These are phyloP conservation scores for Yamadazyma songkhlaensis DNA, from an alignment of 1,139 yeast species.

Conservation along the genomic window DNA sequence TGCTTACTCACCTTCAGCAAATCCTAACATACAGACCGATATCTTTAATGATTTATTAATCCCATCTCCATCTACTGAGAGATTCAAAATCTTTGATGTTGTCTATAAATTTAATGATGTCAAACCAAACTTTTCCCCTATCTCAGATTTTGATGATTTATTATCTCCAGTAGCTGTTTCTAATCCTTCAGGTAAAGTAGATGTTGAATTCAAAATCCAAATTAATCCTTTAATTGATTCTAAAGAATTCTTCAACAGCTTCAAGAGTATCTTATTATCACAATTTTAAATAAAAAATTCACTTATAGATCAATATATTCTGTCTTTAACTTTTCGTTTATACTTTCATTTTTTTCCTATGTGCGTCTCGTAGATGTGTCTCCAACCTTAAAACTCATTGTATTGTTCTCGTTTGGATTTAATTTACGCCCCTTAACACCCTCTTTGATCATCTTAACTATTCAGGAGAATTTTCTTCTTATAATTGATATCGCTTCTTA, in stretches of 20 bases:
- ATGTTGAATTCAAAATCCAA: constrained; percentile 47
- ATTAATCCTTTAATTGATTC: constrained; percentile 35
- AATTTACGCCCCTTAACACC: no score
- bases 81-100: constrained; percentile 49
- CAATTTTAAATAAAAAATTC: constrained; percentile 27
- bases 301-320: not conserved
- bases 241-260: constrained; percentile 31
- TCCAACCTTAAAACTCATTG: no score
- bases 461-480: no score
- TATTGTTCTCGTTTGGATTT: no score
- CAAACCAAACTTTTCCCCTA: constrained; percentile 13
- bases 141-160: constrained; percentile 40
- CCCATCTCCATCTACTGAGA: constrained; percentile 53
- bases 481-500: no score
- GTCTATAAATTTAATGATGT: constrained; percentile 23
- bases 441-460: no score
- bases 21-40: constrained; percentile 37
- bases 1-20: constrained; percentile 42
- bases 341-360: not conserved
- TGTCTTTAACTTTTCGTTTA: not conserved
- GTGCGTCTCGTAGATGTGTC: not conserved
- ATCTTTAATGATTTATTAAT: constrained; percentile 64
- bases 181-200: constrained; percentile 20
- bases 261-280: constrained; percentile 30
- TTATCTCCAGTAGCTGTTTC: constrained; percentile 27